phyloP scores from a whole-genome alignment of 805 yeast species.

The Pichia nakasei region DNA sequence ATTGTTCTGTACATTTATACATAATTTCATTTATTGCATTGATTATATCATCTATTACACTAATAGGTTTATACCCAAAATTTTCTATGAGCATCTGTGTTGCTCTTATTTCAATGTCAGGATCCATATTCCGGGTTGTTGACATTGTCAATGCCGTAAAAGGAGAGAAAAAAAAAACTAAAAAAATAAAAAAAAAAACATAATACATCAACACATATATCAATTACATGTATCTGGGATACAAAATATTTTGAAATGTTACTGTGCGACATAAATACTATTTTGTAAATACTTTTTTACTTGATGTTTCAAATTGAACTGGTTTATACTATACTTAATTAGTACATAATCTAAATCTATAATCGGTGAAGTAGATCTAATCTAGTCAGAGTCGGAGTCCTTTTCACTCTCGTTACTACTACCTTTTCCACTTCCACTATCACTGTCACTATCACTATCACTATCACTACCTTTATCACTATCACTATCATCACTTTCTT shows the following conservation, averaged over 20 bases:
- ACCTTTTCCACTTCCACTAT: background rate
- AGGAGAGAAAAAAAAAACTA: too few species aligned
- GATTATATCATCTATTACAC: slow-evolving; percentile 77
- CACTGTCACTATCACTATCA: background rate
- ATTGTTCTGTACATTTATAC: slow-evolving; percentile 72
- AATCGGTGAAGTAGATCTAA: background rate
- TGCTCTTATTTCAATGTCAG: slow-evolving; percentile 4
- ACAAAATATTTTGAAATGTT: too few species aligned
- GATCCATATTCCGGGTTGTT: background rate
- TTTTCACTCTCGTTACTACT: background rate
- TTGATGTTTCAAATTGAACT: too few species aligned
- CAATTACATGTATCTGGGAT: too few species aligned
- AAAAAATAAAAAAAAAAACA: too few species aligned
- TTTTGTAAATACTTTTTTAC: too few species aligned
- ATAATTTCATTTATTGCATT: slow-evolving; percentile 79
- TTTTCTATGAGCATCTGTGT: slow-evolving; percentile 71
- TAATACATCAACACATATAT: too few species aligned
- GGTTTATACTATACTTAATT: too few species aligned
- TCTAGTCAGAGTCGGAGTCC: slow-evolving; percentile 4
- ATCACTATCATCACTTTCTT: slow-evolving; percentile 10
- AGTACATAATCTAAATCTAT: too few species aligned
- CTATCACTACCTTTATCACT: slow-evolving; percentile 3
- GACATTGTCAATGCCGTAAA: too few species aligned
- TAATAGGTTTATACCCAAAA: slow-evolving; percentile 74
- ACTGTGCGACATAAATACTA: too few species aligned